Conservation (phyloP, 148 eudicot species). For the Heliosperma pusillum region DNA sequence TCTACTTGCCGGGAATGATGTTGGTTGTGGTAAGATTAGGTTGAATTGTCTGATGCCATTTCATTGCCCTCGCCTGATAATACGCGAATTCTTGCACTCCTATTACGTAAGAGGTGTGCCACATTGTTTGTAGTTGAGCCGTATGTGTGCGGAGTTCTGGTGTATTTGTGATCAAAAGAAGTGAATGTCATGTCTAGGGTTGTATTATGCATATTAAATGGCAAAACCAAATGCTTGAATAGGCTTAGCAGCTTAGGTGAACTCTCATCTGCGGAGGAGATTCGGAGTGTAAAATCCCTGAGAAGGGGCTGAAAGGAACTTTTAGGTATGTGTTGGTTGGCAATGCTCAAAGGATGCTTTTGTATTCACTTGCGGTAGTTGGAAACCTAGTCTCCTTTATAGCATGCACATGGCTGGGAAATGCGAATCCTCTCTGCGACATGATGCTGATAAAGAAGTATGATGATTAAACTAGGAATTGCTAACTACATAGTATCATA, state of each 20-base stretch:
- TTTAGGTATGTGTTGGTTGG: background rate
- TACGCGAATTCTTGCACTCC: background rate
- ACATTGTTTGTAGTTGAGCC: background rate
- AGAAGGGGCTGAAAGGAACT: background rate
- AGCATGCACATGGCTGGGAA: too few relatives aligned
- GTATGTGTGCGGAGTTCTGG: background rate
- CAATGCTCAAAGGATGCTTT: background rate
- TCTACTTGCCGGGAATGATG: too few relatives aligned
- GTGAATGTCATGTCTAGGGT: background rate
- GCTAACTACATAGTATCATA: background rate
- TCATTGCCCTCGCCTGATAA: background rate
- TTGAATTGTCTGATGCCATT: background rate
- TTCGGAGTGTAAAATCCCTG: background rate
- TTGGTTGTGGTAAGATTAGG: background rate
- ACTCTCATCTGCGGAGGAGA: background rate
- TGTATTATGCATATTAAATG: background rate
- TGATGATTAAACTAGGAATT: background rate
- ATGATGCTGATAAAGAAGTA: background rate
- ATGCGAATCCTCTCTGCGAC: background rate
- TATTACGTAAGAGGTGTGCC: background rate
- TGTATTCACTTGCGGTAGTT: background rate
- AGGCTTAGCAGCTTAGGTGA: conserved; percentile 2
- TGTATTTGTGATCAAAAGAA: conserved; percentile 1
- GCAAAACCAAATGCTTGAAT: conserved; percentile 3
- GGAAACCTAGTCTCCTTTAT: background rate